Evolutionary conservation across 2,329 filamentous ascomycete genomes (phyloP).

Genomic region (Proliferodiscus dingleyae): DNA sequence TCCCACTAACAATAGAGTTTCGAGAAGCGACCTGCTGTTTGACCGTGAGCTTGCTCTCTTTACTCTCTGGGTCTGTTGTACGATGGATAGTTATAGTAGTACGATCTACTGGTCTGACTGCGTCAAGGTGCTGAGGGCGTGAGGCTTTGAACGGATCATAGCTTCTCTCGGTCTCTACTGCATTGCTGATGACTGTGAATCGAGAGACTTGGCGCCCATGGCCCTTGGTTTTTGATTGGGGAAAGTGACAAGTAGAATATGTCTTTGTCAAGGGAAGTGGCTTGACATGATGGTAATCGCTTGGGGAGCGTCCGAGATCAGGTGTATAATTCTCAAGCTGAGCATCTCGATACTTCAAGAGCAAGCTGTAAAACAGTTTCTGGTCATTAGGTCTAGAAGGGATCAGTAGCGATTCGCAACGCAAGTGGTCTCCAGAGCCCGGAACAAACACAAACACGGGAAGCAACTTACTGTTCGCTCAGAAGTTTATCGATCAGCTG

Average conservation of each 20-base stretch:
- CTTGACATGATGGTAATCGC: slow-evolving; percentile 81
- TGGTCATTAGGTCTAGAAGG: slow-evolving; percentile 80
- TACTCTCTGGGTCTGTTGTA: not conserved
- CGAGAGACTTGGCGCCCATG: slow-evolving; percentile 52
- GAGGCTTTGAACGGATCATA: slow-evolving; percentile 78
- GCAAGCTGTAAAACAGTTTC: slow-evolving; percentile 85
- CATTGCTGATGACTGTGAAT: slow-evolving; percentile 62
- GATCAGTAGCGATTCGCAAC: no score
- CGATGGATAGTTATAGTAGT: slow-evolving; percentile 29
- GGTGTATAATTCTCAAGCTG: slow-evolving; percentile 84
- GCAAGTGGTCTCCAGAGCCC: no score
- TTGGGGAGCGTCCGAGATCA: slow-evolving; percentile 75
- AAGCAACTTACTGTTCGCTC: slow-evolving; percentile 58
- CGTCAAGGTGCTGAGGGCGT: slow-evolving; percentile 37
- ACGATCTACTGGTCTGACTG: slow-evolving; percentile 40
- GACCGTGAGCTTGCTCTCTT: not conserved
- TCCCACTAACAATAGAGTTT: slow-evolving; percentile 8
- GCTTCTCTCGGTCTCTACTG: slow-evolving; percentile 54
- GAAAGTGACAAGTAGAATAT: slow-evolving; percentile 58
- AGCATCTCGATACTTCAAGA: slow-evolving; percentile 76
- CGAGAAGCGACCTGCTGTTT: slow-evolving; percentile 5
- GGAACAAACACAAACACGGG: no score
- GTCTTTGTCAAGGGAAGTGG: slow-evolving; percentile 54
- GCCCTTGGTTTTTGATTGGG: slow-evolving; percentile 40
- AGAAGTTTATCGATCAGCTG: slow-evolving; percentile 65